Base-by-base conservation (phyloP, 1,284 basidiomycete genomes). In the Cutaneotrichosporon dermatis region DNA sequence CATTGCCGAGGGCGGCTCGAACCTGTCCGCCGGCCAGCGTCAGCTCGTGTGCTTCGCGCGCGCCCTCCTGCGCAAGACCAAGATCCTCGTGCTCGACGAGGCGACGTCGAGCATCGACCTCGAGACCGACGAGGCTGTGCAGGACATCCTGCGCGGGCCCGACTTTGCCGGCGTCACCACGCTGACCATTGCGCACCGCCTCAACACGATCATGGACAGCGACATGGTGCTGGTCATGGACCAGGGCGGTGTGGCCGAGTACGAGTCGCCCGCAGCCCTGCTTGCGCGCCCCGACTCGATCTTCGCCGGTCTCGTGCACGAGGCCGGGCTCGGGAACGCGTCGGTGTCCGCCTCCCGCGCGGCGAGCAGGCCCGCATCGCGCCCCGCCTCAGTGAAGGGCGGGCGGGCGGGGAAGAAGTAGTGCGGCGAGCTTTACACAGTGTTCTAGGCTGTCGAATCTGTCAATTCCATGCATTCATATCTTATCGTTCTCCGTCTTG, bases 121-220 rank as follows among this genome's bases (percentile, higher is more conserved):
- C 42, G 90, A 94, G 72, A 96, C 92, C 3, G 92, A 96, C 76
- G 83, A 84, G 54, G 87, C 88, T 25, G 75, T 79, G 35, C 76
- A 78, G 64, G 61, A 71, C 43, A 77, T 78, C 48, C 63, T 79
- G 49, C 68, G 77, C 35, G 75, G 75, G 1, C 60, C 70, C 2
- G 78, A 80, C 64, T 81, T 81, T 69, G 70, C 72, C 40, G 79
- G 74, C 40, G 85, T 89, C 13, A 92, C 90, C 6, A 90, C 92
- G 58, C 78, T 93, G 58, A 92, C 89, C 66, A 90, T 90, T 49
- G 79, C 79, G 16, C 91, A 93, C 75, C 85, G 92, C 1, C 80
- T 96, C 57, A 91, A 94, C 73, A 96, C 93, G 4, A 94, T 97
- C 69, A 84, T 95, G 60, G 87, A 92, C 68, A 91, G 86, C 43